Evolutionary conservation across 352 stramenopile species (phyloP).

Genomic region (Blastocystis sp.): DNA sequence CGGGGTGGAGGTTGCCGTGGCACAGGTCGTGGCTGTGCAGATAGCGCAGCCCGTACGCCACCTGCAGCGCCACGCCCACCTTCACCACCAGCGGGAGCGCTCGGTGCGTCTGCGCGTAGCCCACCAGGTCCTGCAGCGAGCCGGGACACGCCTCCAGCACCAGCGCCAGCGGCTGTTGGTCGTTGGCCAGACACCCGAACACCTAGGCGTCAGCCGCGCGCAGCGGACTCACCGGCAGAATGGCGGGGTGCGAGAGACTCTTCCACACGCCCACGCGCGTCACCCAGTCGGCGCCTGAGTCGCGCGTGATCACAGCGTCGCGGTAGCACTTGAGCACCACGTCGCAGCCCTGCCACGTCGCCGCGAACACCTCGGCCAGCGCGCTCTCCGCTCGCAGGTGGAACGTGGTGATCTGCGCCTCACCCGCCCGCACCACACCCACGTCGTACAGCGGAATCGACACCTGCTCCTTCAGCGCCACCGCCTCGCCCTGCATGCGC

Average conservation of each 20-base stretch:
- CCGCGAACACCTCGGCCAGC: not conserved
- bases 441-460: slow-evolving; percentile 1
- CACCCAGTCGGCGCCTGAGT: not conserved
- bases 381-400: not conserved
- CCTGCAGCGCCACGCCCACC: not conserved
- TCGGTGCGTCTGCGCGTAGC: not conserved
- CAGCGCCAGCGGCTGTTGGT: not conserved
- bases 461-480: not conserved
- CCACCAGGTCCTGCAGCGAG: not conserved
- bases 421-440: not conserved
- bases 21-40: not conserved
- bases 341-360: not conserved
- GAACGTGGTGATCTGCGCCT: not conserved
- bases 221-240: not conserved
- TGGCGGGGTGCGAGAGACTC: not conserved
- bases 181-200: not conserved
- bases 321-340: not conserved
- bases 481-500: not conserved
- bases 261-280: not conserved
- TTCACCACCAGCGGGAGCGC: not conserved
- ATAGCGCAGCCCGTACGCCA: not conserved
- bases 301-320: not conserved
- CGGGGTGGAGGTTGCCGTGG: not conserved
- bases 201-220: not conserved
- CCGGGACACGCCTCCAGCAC: not conserved